These are phyloP conservation scores for Ilyonectria robusta DNA, from an alignment of 2,329 filamentous ascomycete genomes.

Conservation along the genomic window DNA sequence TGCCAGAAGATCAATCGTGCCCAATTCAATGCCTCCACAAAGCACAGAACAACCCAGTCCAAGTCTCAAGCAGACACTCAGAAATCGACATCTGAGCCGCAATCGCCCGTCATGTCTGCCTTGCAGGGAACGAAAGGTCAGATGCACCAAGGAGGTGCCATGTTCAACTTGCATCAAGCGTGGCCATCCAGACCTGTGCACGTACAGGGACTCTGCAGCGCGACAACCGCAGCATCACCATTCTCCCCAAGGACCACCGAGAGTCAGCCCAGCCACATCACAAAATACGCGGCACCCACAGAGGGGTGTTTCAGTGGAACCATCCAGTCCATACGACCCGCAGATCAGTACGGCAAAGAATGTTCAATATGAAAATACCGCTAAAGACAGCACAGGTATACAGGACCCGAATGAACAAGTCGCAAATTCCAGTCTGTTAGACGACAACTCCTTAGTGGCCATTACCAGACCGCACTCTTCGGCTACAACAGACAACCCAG, in stretches of 20 bases:
- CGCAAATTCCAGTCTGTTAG: constrained; percentile 25
- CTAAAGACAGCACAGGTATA: background rate
- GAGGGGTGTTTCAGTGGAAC: background rate
- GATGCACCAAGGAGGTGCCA: constrained; percentile 17
- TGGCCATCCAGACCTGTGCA: constrained; percentile 26
- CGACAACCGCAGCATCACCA: background rate
- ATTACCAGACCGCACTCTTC: constrained; percentile 21
- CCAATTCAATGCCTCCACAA: background rate
- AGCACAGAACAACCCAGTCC: background rate
- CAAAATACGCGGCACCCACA: background rate
- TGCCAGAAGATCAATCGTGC: background rate
- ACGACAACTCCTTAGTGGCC: constrained; percentile 35
- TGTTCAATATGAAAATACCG: too few relatives aligned
- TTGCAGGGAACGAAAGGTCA: constrained; percentile 22
- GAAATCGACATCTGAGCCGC: background rate
- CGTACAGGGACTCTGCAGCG: constrained; percentile 3
- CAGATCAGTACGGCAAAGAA: background rate
- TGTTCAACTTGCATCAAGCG: constrained; percentile 21
- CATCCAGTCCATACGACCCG: background rate
- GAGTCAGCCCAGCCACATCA: background rate
- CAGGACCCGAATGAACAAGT: background rate
- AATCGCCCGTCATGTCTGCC: constrained; percentile 22
- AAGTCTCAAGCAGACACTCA: constrained; percentile 2
- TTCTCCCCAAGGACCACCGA: background rate
- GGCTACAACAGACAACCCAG: constrained; percentile 18